Conservation (phyloP, 768 basidiomycete genomes). For the Amanita rubescens region DNA sequence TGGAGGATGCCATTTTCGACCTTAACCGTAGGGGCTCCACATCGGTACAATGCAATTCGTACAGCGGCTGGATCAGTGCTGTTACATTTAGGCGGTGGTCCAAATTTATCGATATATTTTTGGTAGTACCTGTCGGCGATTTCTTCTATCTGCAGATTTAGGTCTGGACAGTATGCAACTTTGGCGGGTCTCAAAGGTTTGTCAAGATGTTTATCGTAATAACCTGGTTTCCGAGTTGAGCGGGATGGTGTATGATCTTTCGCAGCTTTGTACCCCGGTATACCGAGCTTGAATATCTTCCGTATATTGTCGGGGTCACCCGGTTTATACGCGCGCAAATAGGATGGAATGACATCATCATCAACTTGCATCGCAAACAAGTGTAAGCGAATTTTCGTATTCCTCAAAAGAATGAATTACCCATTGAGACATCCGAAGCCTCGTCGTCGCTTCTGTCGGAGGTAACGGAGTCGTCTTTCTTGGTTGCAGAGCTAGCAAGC, state of each 20-base stretch:
- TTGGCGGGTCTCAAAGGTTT: neutral
- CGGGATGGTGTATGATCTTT: neutral
- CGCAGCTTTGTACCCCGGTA: neutral
- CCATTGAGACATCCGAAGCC: too few species aligned
- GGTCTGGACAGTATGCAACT: neutral
- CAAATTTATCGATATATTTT: neutral
- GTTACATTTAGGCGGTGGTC: neutral
- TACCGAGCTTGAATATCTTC: neutral
- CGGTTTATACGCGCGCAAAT: too few species aligned
- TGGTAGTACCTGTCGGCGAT: neutral
- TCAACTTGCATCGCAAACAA: too few species aligned
- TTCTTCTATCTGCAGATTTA: neutral
- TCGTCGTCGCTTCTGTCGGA: too few species aligned
- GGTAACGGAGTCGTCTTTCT: too few species aligned
- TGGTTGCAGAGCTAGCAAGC: too few species aligned
- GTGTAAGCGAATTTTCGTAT: too few species aligned
- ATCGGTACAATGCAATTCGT: neutral
- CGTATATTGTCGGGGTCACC: neutral
- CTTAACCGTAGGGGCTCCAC: neutral
- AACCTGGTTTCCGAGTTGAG: neutral
- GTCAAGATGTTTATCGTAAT: neutral
- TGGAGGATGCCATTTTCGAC: neutral
- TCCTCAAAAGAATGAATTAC: too few species aligned
- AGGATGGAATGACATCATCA: too few species aligned
- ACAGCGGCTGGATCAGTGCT: too few species aligned